A percentile compares a stretch with the other conserved stretches of the same genome.
Evolutionary conservation across 805 yeast genomes (phyloP).

Genomic region (Barnettozyma salicaria): DNA sequence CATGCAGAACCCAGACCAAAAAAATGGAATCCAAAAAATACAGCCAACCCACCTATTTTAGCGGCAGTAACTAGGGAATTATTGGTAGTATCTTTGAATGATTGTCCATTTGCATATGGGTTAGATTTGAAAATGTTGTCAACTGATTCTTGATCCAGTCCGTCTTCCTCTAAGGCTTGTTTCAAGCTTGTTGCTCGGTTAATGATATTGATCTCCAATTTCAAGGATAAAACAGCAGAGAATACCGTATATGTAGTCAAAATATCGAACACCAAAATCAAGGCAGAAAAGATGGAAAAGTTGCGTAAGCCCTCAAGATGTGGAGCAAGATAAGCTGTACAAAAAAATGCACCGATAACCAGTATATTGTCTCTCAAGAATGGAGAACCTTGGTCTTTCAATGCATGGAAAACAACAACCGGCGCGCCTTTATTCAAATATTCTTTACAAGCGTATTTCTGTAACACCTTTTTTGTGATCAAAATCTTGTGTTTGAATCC

Average conservation of each 20-base stretch:
- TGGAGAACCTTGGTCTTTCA: conserved; percentile 32
- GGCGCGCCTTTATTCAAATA: conserved; percentile 30
- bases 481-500: conserved; percentile 85
- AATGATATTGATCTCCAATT: conserved; percentile 82
- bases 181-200: conserved; percentile 74
- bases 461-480: conserved; percentile 55
- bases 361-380: conserved; percentile 67
- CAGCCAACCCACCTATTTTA: conserved; percentile 53
- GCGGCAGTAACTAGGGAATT: conserved; percentile 44
- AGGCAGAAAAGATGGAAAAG: conserved; percentile 70
- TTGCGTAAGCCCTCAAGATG: conserved; percentile 69
- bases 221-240: conserved; percentile 77
- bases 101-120: conserved; percentile 20
- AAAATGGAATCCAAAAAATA: conserved; percentile 57
- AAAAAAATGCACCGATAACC: conserved; percentile 62
- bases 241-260: conserved; percentile 73
- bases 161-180: conserved; percentile 87
- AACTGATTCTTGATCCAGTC: conserved; percentile 70
- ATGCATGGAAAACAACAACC: conserved; percentile 30
- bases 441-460: conserved; percentile 24
- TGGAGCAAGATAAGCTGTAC: conserved; percentile 58
- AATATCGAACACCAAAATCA: conserved; percentile 66
- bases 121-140: conserved; percentile 46
- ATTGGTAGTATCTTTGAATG: conserved; percentile 29
- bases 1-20: conserved; percentile 68